Percentiles rank a stretch among this genome's conserved stretches.
These are phyloP conservation scores for Cystobasidiaceae sp. DNA, from an alignment of 1,284 basidiomycete species.

Conservation along the genomic window DNA sequence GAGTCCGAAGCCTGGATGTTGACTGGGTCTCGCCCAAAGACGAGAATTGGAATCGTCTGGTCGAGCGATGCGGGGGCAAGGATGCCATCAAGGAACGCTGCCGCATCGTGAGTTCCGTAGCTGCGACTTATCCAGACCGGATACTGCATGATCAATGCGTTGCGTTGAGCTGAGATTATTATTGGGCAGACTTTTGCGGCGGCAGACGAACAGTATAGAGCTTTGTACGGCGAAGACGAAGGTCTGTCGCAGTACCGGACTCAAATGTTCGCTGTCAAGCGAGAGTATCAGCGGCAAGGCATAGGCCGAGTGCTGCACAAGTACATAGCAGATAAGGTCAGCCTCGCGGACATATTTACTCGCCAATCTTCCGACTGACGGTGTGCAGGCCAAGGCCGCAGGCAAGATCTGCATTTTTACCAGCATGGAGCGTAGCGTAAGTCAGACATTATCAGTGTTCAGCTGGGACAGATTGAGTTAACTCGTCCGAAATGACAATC, in stretches of 20 bases:
- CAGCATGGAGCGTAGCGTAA: neutral
- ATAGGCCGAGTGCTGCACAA: neutral
- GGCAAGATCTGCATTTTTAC: neutral
- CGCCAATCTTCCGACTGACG: neutral
- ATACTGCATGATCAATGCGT: no score
- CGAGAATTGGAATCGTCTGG: neutral
- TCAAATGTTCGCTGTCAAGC: neutral
- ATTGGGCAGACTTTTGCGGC: neutral
- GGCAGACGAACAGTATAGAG: neutral
- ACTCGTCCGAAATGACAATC: neutral
- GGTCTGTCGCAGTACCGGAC: neutral
- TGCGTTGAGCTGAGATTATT: no score
- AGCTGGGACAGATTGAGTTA: no score
- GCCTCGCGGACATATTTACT: neutral
- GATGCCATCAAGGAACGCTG: neutral
- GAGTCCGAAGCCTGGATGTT: neutral
- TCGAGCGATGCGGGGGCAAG: neutral
- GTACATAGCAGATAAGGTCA: neutral
- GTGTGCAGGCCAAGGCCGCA: neutral
- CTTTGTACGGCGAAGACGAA: neutral
- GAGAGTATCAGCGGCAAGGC: slow-evolving; percentile 1
- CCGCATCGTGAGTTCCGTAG: neutral
- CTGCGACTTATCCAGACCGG: neutral
- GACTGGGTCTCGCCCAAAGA: neutral
- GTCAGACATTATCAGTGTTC: no score